These are phyloP conservation scores for Mycena galericulata DNA, from an alignment of 768 basidiomycete species.

Conservation along the genomic window DNA sequence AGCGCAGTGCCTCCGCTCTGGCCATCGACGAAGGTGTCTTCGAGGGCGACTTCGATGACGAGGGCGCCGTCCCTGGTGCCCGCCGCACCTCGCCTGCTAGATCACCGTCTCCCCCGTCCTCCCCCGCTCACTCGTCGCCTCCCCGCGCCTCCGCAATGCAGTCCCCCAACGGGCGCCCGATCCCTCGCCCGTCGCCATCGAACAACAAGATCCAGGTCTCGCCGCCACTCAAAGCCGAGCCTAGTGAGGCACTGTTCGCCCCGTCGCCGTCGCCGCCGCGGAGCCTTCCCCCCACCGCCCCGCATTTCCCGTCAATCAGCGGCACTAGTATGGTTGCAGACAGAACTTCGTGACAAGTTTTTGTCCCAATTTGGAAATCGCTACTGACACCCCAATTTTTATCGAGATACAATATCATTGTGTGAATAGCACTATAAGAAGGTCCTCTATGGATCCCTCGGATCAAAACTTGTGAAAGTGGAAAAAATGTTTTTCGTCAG, in stretches of 20 bases:
- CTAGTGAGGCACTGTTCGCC: conserved; percentile 64
- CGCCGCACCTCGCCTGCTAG: conserved; percentile 5
- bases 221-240: conserved; percentile 60
- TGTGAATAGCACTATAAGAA: too few species aligned
- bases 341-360: too few species aligned
- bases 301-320: conserved; percentile 39
- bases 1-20: conserved; percentile 35
- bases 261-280: conserved; percentile 38
- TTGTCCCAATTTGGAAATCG: too few species aligned
- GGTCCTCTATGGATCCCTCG: too few species aligned
- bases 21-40: conserved; percentile 67
- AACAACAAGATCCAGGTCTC: conserved; percentile 70
- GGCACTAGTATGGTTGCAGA: too few species aligned
- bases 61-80: conserved; percentile 10
- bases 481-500: too few species aligned
- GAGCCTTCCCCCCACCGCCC: conserved; percentile 48
- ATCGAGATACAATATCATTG: too few species aligned
- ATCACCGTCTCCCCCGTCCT: conserved; percentile 39
- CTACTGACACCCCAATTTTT: too few species aligned
- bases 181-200: conserved; percentile 51
- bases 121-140: conserved; percentile 37
- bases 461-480: too few species aligned
- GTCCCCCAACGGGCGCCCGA: conserved; percentile 39
- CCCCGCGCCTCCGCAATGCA: conserved; percentile 35
- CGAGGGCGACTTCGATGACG: conserved; percentile 65